phyloP scores from a whole-genome alignment of 371 early-diverging fungal species.

The Mucor plumbeus region DNA sequence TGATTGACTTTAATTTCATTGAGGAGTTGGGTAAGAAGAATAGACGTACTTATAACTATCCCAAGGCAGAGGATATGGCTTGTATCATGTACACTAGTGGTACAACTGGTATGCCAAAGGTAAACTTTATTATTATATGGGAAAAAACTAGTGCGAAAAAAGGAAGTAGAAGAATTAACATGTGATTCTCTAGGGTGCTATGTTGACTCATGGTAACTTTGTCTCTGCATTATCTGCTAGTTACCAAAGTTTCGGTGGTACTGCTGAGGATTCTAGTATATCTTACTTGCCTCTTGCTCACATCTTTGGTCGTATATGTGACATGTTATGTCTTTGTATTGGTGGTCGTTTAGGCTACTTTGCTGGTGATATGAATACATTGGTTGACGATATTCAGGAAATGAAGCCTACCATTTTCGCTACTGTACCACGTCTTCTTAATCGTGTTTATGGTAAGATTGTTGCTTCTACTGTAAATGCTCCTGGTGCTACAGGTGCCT shows the following conservation, averaged over 20 bases:
- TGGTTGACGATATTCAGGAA: slow-evolving; percentile 85
- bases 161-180: slow-evolving; percentile 5
- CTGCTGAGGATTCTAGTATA: slow-evolving; percentile 45
- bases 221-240: slow-evolving; percentile 42
- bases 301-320: slow-evolving; percentile 82
- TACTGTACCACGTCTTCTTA: slow-evolving; percentile 92
- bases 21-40: slow-evolving; percentile 61
- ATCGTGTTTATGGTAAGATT: slow-evolving; percentile 88
- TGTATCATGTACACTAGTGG: slow-evolving; percentile 98
- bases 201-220: slow-evolving; percentile 60
- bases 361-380: slow-evolving; percentile 77
- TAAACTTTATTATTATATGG: slow-evolving; percentile 14
- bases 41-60: slow-evolving; percentile 47
- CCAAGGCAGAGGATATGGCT: slow-evolving; percentile 68
- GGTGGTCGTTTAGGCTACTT: slow-evolving; percentile 84
- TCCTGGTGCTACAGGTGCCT: slow-evolving; percentile 61
- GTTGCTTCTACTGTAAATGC: slow-evolving; percentile 74
- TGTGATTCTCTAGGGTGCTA: slow-evolving; percentile 49
- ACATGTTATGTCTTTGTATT: slow-evolving; percentile 20
- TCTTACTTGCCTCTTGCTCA: slow-evolving; percentile 94
- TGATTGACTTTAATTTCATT: slow-evolving; percentile 66
- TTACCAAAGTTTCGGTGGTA: slow-evolving; percentile 29
- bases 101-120: slow-evolving; percentile 77
- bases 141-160: neutral
- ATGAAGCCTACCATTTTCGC: slow-evolving; percentile 86